A percentile compares a stretch with the other conserved stretches of the same genome.
These are phyloP conservation scores for Trypanosoma brucei DNA, from an alignment of 208 protist species.

Conservation along the genomic window DNA sequence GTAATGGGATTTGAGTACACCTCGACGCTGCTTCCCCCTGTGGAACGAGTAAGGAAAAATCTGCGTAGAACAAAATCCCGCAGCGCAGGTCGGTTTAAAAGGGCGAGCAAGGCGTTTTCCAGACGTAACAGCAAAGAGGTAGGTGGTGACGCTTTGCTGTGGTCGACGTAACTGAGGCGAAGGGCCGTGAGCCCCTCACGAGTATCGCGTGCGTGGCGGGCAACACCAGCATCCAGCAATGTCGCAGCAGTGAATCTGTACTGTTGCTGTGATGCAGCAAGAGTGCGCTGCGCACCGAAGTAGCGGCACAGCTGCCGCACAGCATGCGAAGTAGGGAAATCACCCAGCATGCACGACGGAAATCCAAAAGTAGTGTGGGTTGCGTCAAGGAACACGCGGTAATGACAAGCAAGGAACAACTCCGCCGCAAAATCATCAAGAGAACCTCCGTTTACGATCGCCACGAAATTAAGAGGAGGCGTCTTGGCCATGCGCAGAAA, in stretches of 20 bases:
- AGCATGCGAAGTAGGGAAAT: constrained; percentile 10
- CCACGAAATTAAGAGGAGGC: constrained; percentile 25
- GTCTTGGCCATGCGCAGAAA: constrained; percentile 29
- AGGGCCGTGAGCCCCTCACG: background rate
- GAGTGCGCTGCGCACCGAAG: constrained; percentile 10
- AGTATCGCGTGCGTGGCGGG: background rate
- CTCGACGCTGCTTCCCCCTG: background rate
- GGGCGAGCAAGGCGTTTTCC: background rate
- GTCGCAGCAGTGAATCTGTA: constrained; percentile 17
- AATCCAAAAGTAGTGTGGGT: constrained; percentile 18
- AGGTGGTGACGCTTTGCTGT: background rate
- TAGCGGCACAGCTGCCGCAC: constrained; percentile 9
- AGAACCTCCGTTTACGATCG: constrained; percentile 21
- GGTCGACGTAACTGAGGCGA: background rate
- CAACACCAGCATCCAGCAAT: constrained; percentile 9
- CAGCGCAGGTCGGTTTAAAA: constrained; percentile 3
- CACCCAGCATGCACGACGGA: constrained; percentile 14
- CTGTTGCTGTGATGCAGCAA: constrained; percentile 7
- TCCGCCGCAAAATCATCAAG: constrained; percentile 69
- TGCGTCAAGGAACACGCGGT: constrained; percentile 27
- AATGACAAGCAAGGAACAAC: constrained; percentile 67
- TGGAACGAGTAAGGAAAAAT: constrained; percentile 8
- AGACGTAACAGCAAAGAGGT: background rate
- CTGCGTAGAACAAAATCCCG: constrained; percentile 10
- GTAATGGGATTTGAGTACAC: constrained; percentile 10